Percentiles rank a stretch among this genome's conserved stretches.
These are phyloP conservation scores for Melampsora americana DNA, from an alignment of 1,284 basidiomycete genomes.

Conservation along the genomic window DNA sequence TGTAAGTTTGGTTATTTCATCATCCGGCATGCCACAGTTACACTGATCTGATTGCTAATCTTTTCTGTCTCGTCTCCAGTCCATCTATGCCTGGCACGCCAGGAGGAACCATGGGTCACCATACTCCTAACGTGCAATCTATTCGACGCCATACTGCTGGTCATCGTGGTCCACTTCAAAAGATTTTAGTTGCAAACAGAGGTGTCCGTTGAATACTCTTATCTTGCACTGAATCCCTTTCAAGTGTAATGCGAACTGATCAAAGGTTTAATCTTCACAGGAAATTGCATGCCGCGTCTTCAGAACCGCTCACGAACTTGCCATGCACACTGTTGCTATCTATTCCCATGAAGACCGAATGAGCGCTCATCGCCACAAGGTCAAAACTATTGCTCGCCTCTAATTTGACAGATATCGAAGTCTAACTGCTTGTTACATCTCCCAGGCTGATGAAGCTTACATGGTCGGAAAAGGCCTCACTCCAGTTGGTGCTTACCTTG, in stretches of 20 bases:
- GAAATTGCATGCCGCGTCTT: constrained; percentile 99
- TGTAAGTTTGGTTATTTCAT: constrained; percentile 18
- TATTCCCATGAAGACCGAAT: constrained; percentile 97
- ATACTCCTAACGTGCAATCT: constrained; percentile 68
- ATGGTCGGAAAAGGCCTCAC: constrained; percentile 93
- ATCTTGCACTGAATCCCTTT: not conserved
- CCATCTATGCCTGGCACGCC: constrained; percentile 46
- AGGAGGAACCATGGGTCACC: constrained; percentile 45
- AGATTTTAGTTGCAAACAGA: constrained; percentile 74
- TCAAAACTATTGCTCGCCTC: constrained; percentile 49
- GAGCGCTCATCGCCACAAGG: constrained; percentile 96
- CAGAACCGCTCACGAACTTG: constrained; percentile 96
- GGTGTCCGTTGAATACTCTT: constrained; percentile 63
- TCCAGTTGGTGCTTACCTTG: constrained; percentile 93
- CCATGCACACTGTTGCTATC: constrained; percentile 98
- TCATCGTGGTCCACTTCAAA: constrained; percentile 63
- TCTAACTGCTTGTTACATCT: not conserved
- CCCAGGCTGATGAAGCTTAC: constrained; percentile 93
- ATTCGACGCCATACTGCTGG: constrained; percentile 88
- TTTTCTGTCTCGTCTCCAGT: constrained; percentile 5
- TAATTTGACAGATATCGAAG: not conserved
- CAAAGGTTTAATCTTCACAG: constrained; percentile 56
- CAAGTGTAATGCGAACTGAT: constrained; percentile 21
- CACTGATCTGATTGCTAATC: not conserved
- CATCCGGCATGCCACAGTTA: not conserved